phyloP scores from a whole-genome alignment of 345 rosid genomes.

The Gossypium thurberi region DNA sequence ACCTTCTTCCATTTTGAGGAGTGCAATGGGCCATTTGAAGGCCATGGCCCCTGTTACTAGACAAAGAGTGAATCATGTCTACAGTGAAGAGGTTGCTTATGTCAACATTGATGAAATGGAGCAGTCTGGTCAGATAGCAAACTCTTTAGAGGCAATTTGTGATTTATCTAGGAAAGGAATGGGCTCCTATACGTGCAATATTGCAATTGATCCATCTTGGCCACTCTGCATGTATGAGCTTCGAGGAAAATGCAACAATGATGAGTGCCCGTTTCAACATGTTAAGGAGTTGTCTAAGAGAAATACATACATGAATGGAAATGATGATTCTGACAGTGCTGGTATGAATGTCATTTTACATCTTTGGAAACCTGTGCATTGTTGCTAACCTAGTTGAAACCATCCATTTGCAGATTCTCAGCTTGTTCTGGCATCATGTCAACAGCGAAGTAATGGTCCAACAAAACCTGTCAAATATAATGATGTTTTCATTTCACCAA shows the following conservation, averaged over 20 bases:
- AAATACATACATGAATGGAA: constrained; percentile 26
- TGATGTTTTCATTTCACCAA: constrained; percentile 41
- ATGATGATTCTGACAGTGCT: constrained; percentile 30
- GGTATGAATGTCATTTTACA: constrained; percentile 26
- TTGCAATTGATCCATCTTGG: constrained; percentile 67
- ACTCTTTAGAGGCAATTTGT: constrained; percentile 17
- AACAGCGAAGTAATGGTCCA: constrained; percentile 22
- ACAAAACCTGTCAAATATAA: constrained; percentile 27
- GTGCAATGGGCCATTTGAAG: constrained; percentile 54
- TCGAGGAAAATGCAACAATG: constrained; percentile 94
- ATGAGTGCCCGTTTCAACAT: constrained; percentile 94
- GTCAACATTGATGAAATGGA: constrained; percentile 27
- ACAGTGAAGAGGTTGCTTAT: constrained; percentile 19
- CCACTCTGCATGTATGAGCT: constrained; percentile 90
- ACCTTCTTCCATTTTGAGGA: constrained; percentile 40
- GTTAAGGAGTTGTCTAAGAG: constrained; percentile 42
- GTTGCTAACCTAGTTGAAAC: constrained; percentile 14
- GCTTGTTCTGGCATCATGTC: constrained; percentile 25
- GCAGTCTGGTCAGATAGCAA: constrained; percentile 18
- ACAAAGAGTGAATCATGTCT: constrained; percentile 17
- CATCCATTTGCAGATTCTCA: constrained; percentile 45
- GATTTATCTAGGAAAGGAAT: constrained; percentile 28
- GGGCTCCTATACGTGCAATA: constrained; percentile 44
- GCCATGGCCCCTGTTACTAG: constrained; percentile 21
- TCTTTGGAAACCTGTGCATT: constrained; percentile 11